Percentiles rank a stretch among this genome's conserved stretches.
These are phyloP conservation scores for Inonotus obliquus DNA, from an alignment of 1,284 basidiomycete species.

Conservation along the genomic window DNA sequence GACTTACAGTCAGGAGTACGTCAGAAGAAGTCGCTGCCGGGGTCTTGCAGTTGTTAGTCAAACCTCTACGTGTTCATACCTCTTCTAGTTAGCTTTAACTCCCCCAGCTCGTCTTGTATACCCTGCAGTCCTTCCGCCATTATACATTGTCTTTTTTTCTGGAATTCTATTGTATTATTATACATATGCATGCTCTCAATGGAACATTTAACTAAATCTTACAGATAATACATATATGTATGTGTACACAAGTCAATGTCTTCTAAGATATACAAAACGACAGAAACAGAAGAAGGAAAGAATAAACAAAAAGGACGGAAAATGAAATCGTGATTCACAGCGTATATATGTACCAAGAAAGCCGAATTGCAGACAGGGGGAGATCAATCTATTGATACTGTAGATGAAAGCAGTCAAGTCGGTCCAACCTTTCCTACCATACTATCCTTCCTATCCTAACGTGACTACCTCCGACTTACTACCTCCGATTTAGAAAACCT, in stretches of 20 bases:
- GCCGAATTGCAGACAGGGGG: neutral
- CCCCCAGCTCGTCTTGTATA: neutral
- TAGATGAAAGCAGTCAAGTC: no score
- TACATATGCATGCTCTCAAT: neutral
- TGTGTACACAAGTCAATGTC: neutral
- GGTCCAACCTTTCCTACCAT: no score
- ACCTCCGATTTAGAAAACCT: constrained; percentile 8
- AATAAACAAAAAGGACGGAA: no score
- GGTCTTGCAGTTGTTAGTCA: constrained; percentile 66
- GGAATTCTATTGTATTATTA: constrained; percentile 1
- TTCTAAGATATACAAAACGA: neutral
- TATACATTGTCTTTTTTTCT: neutral
- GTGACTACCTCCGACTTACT: no score
- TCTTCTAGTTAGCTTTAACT: neutral
- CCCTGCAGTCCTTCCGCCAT: neutral
- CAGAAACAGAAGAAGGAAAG: neutral
- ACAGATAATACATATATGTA: neutral
- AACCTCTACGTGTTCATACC: constrained; percentile 33
- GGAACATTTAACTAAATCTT: neutral
- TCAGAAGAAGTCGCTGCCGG: constrained; percentile 88
- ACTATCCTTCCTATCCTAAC: no score
- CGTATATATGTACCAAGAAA: neutral
- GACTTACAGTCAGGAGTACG: constrained; percentile 92
- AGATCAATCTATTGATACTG: no score
- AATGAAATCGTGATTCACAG: neutral